Evolutionary conservation across 2,329 filamentous ascomycete genomes (phyloP), one percentile per base, ranked within the genome.

Genomic region (Alternaria sp.): DNA sequence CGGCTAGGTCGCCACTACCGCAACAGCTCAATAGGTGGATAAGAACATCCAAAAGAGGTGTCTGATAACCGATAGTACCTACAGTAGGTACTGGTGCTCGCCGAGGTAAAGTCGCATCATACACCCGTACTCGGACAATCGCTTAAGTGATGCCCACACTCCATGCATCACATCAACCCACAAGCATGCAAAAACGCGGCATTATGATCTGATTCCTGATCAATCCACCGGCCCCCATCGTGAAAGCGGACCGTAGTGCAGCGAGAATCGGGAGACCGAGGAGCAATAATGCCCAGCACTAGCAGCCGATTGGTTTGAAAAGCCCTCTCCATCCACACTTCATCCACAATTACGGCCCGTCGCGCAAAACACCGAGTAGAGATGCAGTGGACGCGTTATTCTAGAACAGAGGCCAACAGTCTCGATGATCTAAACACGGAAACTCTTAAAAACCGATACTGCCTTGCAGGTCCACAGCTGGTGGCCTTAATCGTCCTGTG

Each of bases 291-390:
- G 43, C n/a, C 17, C 21, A 19, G 49, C n/a, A 21, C 46, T 19
- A 58, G 19, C n/a, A 40, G n/a, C 23, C 28, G 32, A 44, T 50
- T 52, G 46, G 56, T 13, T n/a, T 6, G 4, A 43, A 17, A 4
- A 2, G 2, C 8, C 4, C 19, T 7, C n/a, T 15, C 23, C 12
- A 6, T 21, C 17, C 17, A 8, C 21, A 6, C 13, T 9, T 21
- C 17, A 43, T 52, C 23, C 32, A 58, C 56, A 28, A 40, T 40
- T 17, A 13, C 56, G 56, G 56, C 56, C 56, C 56, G 56, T 52
- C 46, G 56, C 46, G 46, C 23, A 44, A 15, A 23, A 52, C 30
- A 26, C 32, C 46, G 28, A 25, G 36, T n/a, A 44, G 25, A 32
- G 17, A 10, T 36, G 32, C 19, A 6, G 15, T 51, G 36, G 36